Percentiles rank a stretch among this genome's conserved stretches.
Conservation (phyloP, 208 protist genomes). For the Acanthamoeba triangularis region DNA sequence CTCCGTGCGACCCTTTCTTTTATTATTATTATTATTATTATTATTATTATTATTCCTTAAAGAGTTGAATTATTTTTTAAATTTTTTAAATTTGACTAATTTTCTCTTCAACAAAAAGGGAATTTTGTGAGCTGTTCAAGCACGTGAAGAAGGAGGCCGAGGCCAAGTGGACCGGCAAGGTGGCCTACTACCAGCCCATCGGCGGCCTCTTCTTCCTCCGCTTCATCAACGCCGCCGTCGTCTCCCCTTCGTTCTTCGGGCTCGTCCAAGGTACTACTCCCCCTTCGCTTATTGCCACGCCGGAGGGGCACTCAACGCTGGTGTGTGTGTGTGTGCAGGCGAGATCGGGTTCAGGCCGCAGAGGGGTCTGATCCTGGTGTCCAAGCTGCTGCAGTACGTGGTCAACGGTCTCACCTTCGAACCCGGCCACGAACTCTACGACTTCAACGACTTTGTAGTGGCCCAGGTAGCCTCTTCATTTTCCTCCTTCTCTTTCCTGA, state of each 20-base stretch:
- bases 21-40: too few species aligned
- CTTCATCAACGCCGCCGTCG: conserved; percentile 49
- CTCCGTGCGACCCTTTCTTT: neutral
- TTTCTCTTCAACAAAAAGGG: neutral
- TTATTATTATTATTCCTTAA: too few species aligned
- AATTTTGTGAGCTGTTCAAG: conserved; percentile 51
- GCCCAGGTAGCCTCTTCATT: conserved; percentile 3
- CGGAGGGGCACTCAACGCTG: neutral
- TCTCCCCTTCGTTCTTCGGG: conserved; percentile 14
- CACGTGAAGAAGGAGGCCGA: conserved; percentile 60
- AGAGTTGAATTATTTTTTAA: too few species aligned
- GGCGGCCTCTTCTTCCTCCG: conserved; percentile 59
- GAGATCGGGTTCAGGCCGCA: conserved; percentile 60
- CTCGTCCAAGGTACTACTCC: conserved; percentile 32
- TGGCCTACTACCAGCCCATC: conserved; percentile 60
- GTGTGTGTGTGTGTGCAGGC: neutral
- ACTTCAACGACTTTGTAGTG: conserved; percentile 67
- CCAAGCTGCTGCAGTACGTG: conserved; percentile 61
- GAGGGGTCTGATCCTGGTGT: conserved; percentile 51
- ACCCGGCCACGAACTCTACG: conserved; percentile 33
- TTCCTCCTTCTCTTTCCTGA: neutral
- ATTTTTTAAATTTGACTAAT: neutral
- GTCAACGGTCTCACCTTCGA: conserved; percentile 57
- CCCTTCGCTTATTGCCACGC: neutral
- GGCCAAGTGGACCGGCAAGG: conserved; percentile 31